Conservation (phyloP, 2,329 filamentous ascomycete genomes). For the Sclerotinia nivalis region DNA sequence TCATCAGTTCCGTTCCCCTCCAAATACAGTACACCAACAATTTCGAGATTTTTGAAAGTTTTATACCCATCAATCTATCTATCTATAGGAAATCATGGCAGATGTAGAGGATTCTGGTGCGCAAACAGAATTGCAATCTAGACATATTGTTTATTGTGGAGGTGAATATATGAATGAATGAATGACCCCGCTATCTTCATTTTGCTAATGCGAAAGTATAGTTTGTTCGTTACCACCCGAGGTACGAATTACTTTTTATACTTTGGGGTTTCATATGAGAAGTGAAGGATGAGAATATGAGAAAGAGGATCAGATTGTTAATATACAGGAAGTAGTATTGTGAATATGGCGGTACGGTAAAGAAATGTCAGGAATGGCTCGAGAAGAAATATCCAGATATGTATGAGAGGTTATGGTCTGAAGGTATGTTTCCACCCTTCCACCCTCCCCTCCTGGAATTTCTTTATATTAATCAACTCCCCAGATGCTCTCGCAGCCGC, state of each 20-base stretch:
- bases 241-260: constrained; percentile 45
- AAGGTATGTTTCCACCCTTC: constrained; percentile 56
- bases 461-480: neutral
- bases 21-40: neutral
- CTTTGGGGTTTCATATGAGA: neutral
- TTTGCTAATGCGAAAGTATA: constrained; percentile 39
- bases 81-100: constrained; percentile 34
- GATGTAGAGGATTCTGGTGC: constrained; percentile 32
- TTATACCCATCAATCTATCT: neutral
- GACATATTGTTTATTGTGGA: constrained; percentile 41
- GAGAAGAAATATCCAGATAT: constrained; percentile 70
- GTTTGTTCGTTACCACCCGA: constrained; percentile 67
- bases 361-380: constrained; percentile 98
- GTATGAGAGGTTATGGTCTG: constrained; percentile 81
- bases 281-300: neutral
- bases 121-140: constrained; percentile 39
- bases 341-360: constrained; percentile 94
- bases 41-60: too few species aligned
- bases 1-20: neutral
- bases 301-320: neutral
- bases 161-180: constrained; percentile 25
- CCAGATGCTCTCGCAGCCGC: constrained; percentile 79
- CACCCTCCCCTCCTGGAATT: neutral
- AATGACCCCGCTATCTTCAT: constrained; percentile 8
- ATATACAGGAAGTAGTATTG: constrained; percentile 70